These are phyloP conservation scores for Nannochloropsis oceanica DNA, from an alignment of 108 stramenopile genomes.

Conservation along the genomic window DNA sequence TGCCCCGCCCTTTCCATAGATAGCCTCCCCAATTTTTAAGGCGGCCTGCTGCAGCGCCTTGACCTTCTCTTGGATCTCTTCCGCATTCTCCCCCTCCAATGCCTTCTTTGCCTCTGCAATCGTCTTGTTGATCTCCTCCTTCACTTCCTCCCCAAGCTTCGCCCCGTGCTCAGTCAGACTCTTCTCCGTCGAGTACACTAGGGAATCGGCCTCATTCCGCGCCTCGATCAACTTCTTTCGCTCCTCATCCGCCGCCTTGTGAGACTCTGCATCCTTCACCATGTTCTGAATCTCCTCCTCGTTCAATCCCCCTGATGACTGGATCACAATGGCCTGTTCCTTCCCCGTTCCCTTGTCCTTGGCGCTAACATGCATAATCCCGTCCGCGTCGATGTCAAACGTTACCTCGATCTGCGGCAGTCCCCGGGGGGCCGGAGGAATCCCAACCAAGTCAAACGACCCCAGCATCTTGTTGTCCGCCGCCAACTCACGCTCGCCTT, in stretches of 20 bases:
- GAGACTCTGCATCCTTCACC: conserved; percentile 96
- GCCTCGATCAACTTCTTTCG: conserved; percentile 82
- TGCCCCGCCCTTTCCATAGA: conserved; percentile 58
- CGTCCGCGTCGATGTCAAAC: conserved; percentile 99
- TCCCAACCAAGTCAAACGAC: conserved; percentile 93
- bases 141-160: conserved; percentile 80
- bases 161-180: conserved; percentile 56
- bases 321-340: conserved; percentile 94
- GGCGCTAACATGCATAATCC: conserved; percentile 90
- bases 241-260: conserved; percentile 81
- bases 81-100: conserved; percentile 63
- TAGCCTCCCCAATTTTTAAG: conserved; percentile 98
- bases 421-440: conserved; percentile 96
- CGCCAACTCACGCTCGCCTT: conserved; percentile 99
- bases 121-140: conserved; percentile 66
- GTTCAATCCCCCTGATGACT: conserved; percentile 80
- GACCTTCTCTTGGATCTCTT: conserved; percentile 78
- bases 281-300: conserved; percentile 97
- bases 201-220: conserved; percentile 86
- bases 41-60: conserved; percentile 71
- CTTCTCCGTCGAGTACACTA: conserved; percentile 57
- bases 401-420: conserved; percentile 90
- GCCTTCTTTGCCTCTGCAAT: conserved; percentile 42
- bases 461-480: conserved; percentile 98
- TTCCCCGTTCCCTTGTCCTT: conserved; percentile 99